Conservation (phyloP, 2,329 filamentous ascomycete genomes). For the Pseudogymnoascus sp. region DNA sequence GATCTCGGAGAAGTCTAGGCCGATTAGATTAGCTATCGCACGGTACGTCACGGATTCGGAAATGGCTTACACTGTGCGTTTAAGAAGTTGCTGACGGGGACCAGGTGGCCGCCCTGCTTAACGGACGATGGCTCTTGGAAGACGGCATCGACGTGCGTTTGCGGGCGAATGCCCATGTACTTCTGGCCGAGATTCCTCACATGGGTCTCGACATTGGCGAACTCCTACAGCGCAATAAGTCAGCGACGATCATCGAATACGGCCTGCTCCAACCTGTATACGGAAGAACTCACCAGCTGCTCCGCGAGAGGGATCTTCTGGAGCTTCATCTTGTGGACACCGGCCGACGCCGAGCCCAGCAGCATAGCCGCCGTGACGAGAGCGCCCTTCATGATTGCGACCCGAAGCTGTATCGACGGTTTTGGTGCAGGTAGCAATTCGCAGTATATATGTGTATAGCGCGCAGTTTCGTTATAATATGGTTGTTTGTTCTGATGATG, state of each 20-base stretch:
- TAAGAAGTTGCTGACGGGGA: conserved; percentile 94
- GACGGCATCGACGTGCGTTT: conserved; percentile 63
- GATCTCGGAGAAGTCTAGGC: conserved; percentile 93
- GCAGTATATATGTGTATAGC: neutral
- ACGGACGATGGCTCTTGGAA: conserved; percentile 64
- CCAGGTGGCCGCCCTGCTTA: conserved; percentile 61
- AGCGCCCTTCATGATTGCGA: conserved; percentile 69
- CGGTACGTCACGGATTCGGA: neutral
- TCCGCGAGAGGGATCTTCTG: conserved; percentile 91
- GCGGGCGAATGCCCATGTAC: conserved; percentile 78
- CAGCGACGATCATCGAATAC: conserved; percentile 18
- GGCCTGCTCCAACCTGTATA: conserved; percentile 4
- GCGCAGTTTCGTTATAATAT: neutral
- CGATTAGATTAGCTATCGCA: conserved; percentile 16
- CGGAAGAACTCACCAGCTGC: conserved; percentile 66
- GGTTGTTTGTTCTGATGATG: neutral
- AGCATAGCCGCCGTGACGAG: conserved; percentile 71
- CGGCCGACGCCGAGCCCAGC: conserved; percentile 75
- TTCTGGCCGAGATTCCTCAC: conserved; percentile 83
- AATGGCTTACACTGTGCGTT: conserved; percentile 84
- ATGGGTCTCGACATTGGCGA: conserved; percentile 72
- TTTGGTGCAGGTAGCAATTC: neutral
- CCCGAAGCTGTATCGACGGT: neutral
- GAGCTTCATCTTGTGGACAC: conserved; percentile 92
- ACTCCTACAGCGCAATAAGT: conserved; percentile 44